Evolutionary conservation across 164 flowering plant genomes (phyloP).

Genomic region (Liriodendron chinense): DNA sequence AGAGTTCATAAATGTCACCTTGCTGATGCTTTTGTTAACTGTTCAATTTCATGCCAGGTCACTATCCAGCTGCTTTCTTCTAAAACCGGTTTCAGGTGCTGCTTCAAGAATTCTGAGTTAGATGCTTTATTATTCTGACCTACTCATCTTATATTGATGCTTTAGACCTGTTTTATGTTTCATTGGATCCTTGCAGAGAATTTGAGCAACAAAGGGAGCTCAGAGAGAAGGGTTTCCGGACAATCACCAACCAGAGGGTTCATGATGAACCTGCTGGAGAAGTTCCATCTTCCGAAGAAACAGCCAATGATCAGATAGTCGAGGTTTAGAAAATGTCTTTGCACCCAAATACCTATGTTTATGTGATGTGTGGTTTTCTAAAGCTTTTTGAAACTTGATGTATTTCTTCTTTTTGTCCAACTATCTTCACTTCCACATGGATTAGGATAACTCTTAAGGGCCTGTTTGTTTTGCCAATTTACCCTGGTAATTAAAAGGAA

Average conservation of each 20-base stretch:
- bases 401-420: not conserved
- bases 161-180: constrained; percentile 3
- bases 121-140: not conserved
- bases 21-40: constrained; percentile 6
- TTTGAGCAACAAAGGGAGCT: constrained; percentile 98
- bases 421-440: not conserved
- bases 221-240: constrained; percentile 69
- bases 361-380: too few species aligned
- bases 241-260: constrained; percentile 32
- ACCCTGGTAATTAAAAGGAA: too few species aligned
- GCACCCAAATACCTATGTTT: not conserved
- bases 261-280: constrained; percentile 39
- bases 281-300: constrained; percentile 26
- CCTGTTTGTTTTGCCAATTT: too few species aligned
- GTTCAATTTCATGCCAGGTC: constrained; percentile 47
- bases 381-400: too few species aligned
- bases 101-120: constrained; percentile 1
- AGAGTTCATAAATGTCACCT: not conserved
- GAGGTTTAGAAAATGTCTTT: constrained; percentile 39
- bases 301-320: constrained; percentile 41
- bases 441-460: too few species aligned
- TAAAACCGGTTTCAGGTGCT: constrained; percentile 98
- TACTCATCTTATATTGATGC: not conserved
- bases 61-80: constrained; percentile 95
- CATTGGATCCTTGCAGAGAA: constrained; percentile 53